Conservation (phyloP, 2,329 filamentous ascomycete genomes). For the Penicillium sp. region DNA sequence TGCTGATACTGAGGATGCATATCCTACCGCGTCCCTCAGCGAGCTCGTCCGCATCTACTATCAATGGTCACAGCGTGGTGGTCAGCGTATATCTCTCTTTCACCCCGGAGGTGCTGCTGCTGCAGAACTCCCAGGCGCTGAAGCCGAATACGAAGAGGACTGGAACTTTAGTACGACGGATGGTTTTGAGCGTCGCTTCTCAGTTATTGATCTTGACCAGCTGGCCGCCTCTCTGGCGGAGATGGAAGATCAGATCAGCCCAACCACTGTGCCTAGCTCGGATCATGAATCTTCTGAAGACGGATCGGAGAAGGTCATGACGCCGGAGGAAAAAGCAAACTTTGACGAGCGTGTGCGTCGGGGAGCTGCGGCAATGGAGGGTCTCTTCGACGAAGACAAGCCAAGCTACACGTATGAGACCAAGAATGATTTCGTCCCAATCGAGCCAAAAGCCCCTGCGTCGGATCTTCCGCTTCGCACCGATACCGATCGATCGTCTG, state of each 20-base stretch:
- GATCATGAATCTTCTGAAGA: too few relatives aligned
- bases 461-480: slow-evolving; percentile 49
- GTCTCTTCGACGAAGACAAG: slow-evolving; percentile 49
- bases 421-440: slow-evolving; percentile 42
- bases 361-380: slow-evolving; percentile 49
- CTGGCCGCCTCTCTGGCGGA: slow-evolving; percentile 41
- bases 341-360: slow-evolving; percentile 51
- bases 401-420: slow-evolving; percentile 53
- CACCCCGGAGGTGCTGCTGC: slow-evolving; percentile 51
- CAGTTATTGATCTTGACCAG: slow-evolving; percentile 40
- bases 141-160: slow-evolving; percentile 44
- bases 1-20: slow-evolving; percentile 33
- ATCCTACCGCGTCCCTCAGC: slow-evolving; percentile 39
- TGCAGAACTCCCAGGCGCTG: slow-evolving; percentile 43
- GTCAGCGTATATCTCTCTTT: slow-evolving; percentile 50
- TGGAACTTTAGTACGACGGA: slow-evolving; percentile 60
- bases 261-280: too few relatives aligned
- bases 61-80: slow-evolving; percentile 42
- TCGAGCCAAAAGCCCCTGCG: slow-evolving; percentile 35
- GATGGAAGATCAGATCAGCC: slow-evolving; percentile 35
- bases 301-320: too few relatives aligned
- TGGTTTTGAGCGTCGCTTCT: slow-evolving; percentile 49
- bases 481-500: slow-evolving; percentile 41
- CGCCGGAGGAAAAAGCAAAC: too few relatives aligned
- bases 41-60: slow-evolving; percentile 43